phyloP scores from a whole-genome alignment of 1,284 basidiomycete species.

The Ganoderma resinaceum region DNA sequence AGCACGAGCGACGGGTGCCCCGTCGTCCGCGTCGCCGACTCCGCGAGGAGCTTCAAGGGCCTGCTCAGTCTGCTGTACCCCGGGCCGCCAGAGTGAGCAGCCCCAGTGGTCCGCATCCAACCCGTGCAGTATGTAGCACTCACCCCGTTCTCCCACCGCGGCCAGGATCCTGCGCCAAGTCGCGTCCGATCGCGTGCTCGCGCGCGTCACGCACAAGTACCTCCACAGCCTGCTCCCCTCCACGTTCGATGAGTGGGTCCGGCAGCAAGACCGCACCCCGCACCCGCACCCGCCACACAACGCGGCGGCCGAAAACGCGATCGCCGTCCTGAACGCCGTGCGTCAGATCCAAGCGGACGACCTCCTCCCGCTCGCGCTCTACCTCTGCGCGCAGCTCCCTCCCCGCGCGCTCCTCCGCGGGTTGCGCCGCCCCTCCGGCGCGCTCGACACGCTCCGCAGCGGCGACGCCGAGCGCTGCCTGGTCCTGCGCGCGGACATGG shows the following conservation, averaged over 20 bases:
- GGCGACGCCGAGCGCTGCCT: slow-evolving; percentile 1
- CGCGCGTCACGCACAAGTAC: background rate
- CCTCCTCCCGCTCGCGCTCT: background rate
- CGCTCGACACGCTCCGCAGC: background rate
- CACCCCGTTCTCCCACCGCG: background rate
- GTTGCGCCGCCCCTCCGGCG: no score
- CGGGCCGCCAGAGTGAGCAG: background rate
- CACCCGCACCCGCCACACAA: background rate
- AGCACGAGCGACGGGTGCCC: background rate
- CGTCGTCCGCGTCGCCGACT: background rate
- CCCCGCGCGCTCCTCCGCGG: background rate
- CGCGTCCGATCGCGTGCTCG: background rate
- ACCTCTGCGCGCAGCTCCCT: slow-evolving; percentile 1
- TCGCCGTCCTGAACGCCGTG: background rate
- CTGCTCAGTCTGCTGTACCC: background rate
- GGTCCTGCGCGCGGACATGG: background rate
- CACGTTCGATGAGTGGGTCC: background rate
- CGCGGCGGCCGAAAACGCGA: background rate
- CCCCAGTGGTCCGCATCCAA: no score
- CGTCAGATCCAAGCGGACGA: background rate
- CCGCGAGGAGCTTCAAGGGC: background rate
- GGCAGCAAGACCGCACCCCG: background rate
- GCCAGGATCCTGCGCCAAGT: background rate
- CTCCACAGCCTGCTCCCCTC: background rate
- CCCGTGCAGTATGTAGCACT: background rate